Evolutionary conservation across 2,329 filamentous ascomycete species (phyloP).

Genomic region (Falciphora oryzae): DNA sequence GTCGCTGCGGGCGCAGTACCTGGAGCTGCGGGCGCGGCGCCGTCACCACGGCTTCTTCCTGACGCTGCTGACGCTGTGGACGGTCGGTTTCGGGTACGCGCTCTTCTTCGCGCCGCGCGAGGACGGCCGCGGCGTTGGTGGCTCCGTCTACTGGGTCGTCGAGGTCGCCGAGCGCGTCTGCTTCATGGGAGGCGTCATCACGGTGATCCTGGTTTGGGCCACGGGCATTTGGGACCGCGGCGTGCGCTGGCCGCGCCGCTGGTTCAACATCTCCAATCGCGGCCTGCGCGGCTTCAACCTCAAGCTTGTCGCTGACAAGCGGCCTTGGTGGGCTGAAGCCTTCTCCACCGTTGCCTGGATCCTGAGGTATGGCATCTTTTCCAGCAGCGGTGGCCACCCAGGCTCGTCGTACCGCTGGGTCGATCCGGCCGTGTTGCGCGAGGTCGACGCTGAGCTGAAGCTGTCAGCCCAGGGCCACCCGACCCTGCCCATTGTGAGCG

Average conservation of each 20-base stretch:
- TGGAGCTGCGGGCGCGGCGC: slow-evolving; percentile 79
- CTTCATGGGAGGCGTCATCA: slow-evolving; percentile 85
- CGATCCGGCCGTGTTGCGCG: slow-evolving; percentile 55
- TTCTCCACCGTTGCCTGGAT: slow-evolving; percentile 69
- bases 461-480: slow-evolving; percentile 36
- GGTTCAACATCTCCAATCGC: slow-evolving; percentile 84
- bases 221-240: slow-evolving; percentile 96
- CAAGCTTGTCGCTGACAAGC: slow-evolving; percentile 85
- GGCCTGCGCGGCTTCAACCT: slow-evolving; percentile 90
- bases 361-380: slow-evolving; percentile 69
- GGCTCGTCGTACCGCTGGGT: slow-evolving; percentile 72
- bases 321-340: slow-evolving; percentile 75
- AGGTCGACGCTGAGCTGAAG: slow-evolving; percentile 54
- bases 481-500: slow-evolving; percentile 30
- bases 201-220: slow-evolving; percentile 80
- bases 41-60: slow-evolving; percentile 94
- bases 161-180: slow-evolving; percentile 87
- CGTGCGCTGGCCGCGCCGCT: slow-evolving; percentile 86
- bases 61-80: slow-evolving; percentile 72
- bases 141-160: slow-evolving; percentile 93
- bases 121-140: slow-evolving; percentile 84
- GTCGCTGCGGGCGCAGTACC: slow-evolving; percentile 85
- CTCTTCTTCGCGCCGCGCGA: slow-evolving; percentile 94
- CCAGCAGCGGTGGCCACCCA: slow-evolving; percentile 42
- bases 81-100: slow-evolving; percentile 77